These are phyloP conservation scores for Arachis monticola DNA, from an alignment of 331 rosid species.

Conservation along the genomic window DNA sequence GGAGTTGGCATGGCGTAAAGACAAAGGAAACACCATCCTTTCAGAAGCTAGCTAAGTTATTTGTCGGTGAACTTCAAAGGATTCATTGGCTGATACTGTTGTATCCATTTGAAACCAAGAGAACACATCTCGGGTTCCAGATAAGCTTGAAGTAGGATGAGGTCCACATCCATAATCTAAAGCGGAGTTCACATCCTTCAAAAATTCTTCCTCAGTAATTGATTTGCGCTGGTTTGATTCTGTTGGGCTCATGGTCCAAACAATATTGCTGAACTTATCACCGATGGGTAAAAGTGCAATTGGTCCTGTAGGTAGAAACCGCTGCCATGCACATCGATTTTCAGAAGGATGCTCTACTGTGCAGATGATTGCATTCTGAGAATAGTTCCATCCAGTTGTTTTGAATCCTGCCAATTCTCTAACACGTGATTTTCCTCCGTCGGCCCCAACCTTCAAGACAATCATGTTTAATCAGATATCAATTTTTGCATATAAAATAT, in stretches of 20 bases:
- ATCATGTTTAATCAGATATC: slow-evolving; percentile 29
- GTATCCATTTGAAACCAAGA: slow-evolving; percentile 67
- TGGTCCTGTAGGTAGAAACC: slow-evolving; percentile 91
- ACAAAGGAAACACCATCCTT: slow-evolving; percentile 82
- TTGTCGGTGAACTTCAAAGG: slow-evolving; percentile 79
- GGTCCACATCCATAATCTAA: slow-evolving; percentile 81
- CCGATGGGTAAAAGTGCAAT: slow-evolving; percentile 92
- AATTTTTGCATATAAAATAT: slow-evolving; percentile 27
- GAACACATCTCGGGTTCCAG: slow-evolving; percentile 55
- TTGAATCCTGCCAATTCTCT: slow-evolving; percentile 81
- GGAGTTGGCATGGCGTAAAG: slow-evolving; percentile 76
- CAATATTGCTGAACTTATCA: slow-evolving; percentile 85
- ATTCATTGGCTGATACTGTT: slow-evolving; percentile 56
- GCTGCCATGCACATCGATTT: slow-evolving; percentile 90
- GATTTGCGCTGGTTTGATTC: slow-evolving; percentile 66
- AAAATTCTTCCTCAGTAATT: slow-evolving; percentile 62
- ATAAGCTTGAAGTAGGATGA: slow-evolving; percentile 62
- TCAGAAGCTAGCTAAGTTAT: slow-evolving; percentile 68
- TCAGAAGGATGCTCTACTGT: slow-evolving; percentile 77
- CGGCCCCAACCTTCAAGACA: slow-evolving; percentile 82
- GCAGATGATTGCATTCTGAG: slow-evolving; percentile 91
- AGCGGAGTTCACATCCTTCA: slow-evolving; percentile 72
- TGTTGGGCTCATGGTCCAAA: slow-evolving; percentile 92
- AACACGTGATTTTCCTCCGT: slow-evolving; percentile 89
- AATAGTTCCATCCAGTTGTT: slow-evolving; percentile 93